Conservation (phyloP, 805 yeast genomes). For the Saccharomyces paradoxus region DNA sequence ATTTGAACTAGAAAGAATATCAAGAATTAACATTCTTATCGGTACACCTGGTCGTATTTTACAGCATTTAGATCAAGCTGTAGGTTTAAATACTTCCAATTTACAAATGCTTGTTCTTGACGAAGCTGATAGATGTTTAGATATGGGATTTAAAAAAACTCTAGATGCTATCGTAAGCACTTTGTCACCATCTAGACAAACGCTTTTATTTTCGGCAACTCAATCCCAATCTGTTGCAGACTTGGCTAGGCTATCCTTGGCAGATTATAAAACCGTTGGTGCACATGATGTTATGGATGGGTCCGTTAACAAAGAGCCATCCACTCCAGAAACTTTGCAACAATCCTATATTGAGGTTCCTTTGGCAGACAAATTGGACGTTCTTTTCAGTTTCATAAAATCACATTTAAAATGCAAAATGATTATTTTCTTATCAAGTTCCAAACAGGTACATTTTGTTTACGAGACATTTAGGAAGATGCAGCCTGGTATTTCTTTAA, state of each 20-base stretch:
- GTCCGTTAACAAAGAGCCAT: constrained; percentile 45
- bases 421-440: constrained; percentile 75
- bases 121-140: constrained; percentile 88
- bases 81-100: constrained; percentile 65
- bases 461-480: constrained; percentile 79
- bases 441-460: constrained; percentile 84
- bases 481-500: constrained; percentile 84
- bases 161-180: constrained; percentile 72
- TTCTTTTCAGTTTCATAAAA: constrained; percentile 77
- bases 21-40: constrained; percentile 69
- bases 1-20: constrained; percentile 72
- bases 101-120: constrained; percentile 75
- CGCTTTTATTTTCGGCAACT: constrained; percentile 80
- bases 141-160: constrained; percentile 85
- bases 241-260: constrained; percentile 59
- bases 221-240: constrained; percentile 77
- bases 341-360: constrained; percentile 72
- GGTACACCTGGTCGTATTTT: constrained; percentile 89
- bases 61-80: constrained; percentile 87
- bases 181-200: constrained; percentile 74
- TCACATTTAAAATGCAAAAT: constrained; percentile 75
- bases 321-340: constrained; percentile 77
- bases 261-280: constrained; percentile 41
- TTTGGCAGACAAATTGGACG: constrained; percentile 74
- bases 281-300: constrained; percentile 38